A percentile compares a stretch with the other conserved stretches of the same genome.
phyloP scores from a whole-genome alignment of 78 protist species.

The Dictyostelium discoideum region DNA sequence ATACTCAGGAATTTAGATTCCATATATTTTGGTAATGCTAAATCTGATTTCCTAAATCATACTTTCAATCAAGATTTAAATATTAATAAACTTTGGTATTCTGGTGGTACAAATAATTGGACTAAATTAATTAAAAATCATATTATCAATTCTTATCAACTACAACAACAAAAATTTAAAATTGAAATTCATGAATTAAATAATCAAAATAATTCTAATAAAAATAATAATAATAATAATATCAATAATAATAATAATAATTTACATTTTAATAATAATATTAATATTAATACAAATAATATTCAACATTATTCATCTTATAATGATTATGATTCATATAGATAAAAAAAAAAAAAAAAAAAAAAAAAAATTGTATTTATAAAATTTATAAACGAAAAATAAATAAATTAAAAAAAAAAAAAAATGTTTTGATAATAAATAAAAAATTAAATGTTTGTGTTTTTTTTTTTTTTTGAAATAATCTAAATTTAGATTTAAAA shows the following conservation, averaged over 20 bases:
- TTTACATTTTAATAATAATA: background rate
- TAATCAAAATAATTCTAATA: background rate
- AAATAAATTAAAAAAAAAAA: no score
- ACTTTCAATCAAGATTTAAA: background rate
- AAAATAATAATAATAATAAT: background rate
- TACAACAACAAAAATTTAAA: background rate
- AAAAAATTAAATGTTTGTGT: no score
- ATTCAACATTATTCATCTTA: background rate
- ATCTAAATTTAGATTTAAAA: no score
- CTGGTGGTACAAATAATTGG: slow-evolving; percentile 27
- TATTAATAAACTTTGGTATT: slow-evolving; percentile 16
- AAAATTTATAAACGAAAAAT: background rate
- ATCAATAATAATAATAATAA: background rate
- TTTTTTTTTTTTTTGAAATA: no score
- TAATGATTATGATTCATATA: background rate
- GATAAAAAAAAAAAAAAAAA: background rate
- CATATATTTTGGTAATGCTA: slow-evolving; percentile 17
- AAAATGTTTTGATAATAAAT: no score
- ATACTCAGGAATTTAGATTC: slow-evolving; percentile 18
- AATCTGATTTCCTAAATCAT: background rate
- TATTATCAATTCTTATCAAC: slow-evolving; percentile 10
- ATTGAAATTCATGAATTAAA: slow-evolving; percentile 40
- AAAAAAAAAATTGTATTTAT: background rate
- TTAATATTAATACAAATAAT: background rate
- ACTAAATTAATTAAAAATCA: background rate